Base-by-base conservation (phyloP, 257 asterid genomes). In the Solanum chaucha region DNA sequence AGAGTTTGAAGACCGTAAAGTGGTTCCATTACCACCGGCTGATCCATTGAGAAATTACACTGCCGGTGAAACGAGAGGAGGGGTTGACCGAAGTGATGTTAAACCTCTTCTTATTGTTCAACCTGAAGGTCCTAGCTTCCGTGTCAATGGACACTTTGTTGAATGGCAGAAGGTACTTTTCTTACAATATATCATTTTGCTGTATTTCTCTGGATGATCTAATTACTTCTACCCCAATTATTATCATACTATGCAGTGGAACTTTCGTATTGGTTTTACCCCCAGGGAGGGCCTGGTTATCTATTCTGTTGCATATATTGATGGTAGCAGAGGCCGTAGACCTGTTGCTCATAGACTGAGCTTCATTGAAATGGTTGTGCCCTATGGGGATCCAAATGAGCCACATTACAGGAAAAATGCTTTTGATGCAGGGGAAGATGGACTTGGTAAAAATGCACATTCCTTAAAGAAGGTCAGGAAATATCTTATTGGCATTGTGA, bases 1-100 rank as follows among this genome's bases (percentile, higher is more conserved):
- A 26, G 93, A 92, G 84, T 92, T 92, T 89, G 93, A 92, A 87
- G 95, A 92, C 51, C 90, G 93, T 46, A 92, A 92, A 81, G 91
- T 92, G 92, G 95, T 92, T 59, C 95, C 93, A 34, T 72, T 92
- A 82, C 95, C 93, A 71, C 95, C 92, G 22, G 92, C 92, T 88
- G 93, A 92, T 90, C 90, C 90, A 55, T 67, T 88, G 78, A 86
- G 90, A 77, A 88, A 88, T 83, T 88, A 88, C 81, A 88, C 89
- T 46, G 67, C 90, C 0, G 90, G 90, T 61, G 90, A 88, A 36
- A 86, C 90, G 0, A 82, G 90, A 72, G 90, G 90, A 38, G 90
- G 90, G 58, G 89, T 88, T 86, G 90, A 88, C 70, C 82, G 90
- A 20, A 88, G 90, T 88, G 90, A 88, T 86, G 90, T 88, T 36